Percentiles rank a stretch among this genome's conserved stretches.
Conservation (phyloP, 1,284 basidiomycete genomes). For the Coniophora puteana region DNA sequence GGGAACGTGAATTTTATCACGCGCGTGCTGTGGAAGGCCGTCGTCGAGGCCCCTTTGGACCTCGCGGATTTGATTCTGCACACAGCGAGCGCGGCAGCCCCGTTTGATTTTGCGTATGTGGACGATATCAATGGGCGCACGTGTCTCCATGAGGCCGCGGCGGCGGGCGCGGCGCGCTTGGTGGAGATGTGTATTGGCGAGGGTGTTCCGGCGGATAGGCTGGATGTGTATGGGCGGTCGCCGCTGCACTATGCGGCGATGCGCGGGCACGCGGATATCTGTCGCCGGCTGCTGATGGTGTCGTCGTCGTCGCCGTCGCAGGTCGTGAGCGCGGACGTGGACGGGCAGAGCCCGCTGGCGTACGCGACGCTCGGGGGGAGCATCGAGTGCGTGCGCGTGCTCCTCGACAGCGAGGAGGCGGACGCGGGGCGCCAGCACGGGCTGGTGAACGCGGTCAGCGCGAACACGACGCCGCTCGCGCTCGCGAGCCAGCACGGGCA, state of each 20-base stretch:
- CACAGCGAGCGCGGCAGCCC: constrained; percentile 55
- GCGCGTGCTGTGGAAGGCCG: constrained; percentile 88
- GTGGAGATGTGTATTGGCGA: constrained; percentile 81
- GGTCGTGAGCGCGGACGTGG: constrained; percentile 82
- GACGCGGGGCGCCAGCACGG: too few species aligned
- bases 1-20: constrained; percentile 74
- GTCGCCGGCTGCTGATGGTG: constrained; percentile 75
- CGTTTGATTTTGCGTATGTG: constrained; percentile 88
- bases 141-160: constrained; percentile 92
- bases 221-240: constrained; percentile 89
- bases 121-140: constrained; percentile 98
- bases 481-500: constrained; percentile 91
- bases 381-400: constrained; percentile 74
- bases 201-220: constrained; percentile 62
- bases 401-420: constrained; percentile 52
- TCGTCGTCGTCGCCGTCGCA: constrained; percentile 64
- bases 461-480: constrained; percentile 75
- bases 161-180: constrained; percentile 79
- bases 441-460: too few species aligned
- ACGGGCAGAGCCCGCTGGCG: constrained; percentile 91
- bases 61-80: constrained; percentile 76
- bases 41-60: constrained; percentile 74
- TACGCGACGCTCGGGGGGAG: constrained; percentile 91
- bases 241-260: constrained; percentile 96
- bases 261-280: constrained; percentile 82